Evolutionary conservation across 306 rosid species (phyloP).

Genomic region (Begonia masoniana): DNA sequence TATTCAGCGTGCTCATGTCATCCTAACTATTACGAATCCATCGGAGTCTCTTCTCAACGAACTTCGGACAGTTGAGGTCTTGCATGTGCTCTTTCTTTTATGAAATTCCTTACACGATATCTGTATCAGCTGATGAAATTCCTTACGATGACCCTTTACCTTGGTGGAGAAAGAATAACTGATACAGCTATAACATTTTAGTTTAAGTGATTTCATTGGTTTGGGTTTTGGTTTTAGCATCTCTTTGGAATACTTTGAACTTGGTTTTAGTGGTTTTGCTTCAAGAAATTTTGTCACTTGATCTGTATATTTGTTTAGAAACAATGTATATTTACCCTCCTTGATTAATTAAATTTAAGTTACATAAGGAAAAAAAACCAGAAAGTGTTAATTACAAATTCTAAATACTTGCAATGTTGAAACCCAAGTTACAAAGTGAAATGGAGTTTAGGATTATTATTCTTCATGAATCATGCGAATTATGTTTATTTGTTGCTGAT

Average conservation of each 20-base stretch:
- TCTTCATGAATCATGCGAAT: too few species aligned
- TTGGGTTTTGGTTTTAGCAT: not conserved
- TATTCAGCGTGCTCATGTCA: conserved; percentile 65
- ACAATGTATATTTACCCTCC: too few species aligned
- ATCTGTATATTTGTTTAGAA: too few species aligned
- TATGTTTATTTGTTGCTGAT: conserved; percentile 2
- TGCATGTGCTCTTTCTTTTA: conserved; percentile 2
- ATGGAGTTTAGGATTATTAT: too few species aligned
- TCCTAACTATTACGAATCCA: conserved; percentile 65
- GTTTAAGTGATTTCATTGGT: not conserved
- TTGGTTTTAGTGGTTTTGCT: too few species aligned
- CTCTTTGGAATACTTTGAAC: not conserved
- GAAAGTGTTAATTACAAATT: too few species aligned
- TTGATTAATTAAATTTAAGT: too few species aligned
- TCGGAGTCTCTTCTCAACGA: conserved; percentile 89
- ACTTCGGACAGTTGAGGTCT: conserved; percentile 84
- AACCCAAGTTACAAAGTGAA: too few species aligned
- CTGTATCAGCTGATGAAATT: not conserved
- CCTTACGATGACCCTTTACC: not conserved
- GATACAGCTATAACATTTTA: not conserved
- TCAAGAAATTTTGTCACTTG: too few species aligned
- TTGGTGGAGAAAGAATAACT: not conserved
- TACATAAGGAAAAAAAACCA: too few species aligned
- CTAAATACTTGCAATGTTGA: too few species aligned
- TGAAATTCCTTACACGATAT: not conserved